Percentiles rank a stretch among this genome's conserved stretches.
Conservation (phyloP, 1,284 basidiomycete species). For the Fistulina hepatica region DNA sequence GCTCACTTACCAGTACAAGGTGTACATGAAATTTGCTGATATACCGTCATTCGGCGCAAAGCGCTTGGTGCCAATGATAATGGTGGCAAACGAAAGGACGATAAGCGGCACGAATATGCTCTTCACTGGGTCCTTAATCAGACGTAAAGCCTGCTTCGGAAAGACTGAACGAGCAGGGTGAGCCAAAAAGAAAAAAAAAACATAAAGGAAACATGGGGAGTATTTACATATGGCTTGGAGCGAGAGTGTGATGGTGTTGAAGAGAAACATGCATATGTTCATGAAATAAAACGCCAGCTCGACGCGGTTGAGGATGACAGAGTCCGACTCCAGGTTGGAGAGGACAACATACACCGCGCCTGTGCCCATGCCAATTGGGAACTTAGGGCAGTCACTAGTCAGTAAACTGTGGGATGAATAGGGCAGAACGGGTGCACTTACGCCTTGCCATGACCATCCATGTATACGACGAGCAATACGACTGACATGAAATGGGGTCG, state of each 20-base stretch:
- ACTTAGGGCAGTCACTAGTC: slow-evolving; percentile 23
- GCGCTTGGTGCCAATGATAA: slow-evolving; percentile 39
- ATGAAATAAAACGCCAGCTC: slow-evolving; percentile 37
- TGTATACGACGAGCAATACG: slow-evolving; percentile 32
- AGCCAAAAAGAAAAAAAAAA: too few species aligned
- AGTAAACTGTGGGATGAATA: background rate
- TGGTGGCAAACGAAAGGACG: slow-evolving; percentile 39
- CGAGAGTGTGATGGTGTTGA: slow-evolving; percentile 32
- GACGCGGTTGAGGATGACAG: slow-evolving; percentile 23
- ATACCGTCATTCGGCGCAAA: slow-evolving; percentile 30
- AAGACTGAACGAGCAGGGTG: slow-evolving; percentile 26
- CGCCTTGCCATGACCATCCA: slow-evolving; percentile 41
- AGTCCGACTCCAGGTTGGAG: slow-evolving; percentile 29
- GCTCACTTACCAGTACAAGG: slow-evolving; percentile 31
- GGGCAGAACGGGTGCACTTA: slow-evolving; percentile 17
- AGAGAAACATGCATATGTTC: slow-evolving; percentile 32
- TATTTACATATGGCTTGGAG: slow-evolving; percentile 32
- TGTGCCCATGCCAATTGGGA: slow-evolving; percentile 40
- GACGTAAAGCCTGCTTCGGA: slow-evolving; percentile 31
- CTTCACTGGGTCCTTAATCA: slow-evolving; percentile 34
- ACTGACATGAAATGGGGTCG: slow-evolving; percentile 15
- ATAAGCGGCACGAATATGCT: slow-evolving; percentile 37
- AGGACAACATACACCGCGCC: slow-evolving; percentile 38
- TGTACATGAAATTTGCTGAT: slow-evolving; percentile 27
- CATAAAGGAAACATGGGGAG: too few species aligned